Conservation (phyloP, 768 basidiomycete genomes). For the Auricularia sp. region DNA sequence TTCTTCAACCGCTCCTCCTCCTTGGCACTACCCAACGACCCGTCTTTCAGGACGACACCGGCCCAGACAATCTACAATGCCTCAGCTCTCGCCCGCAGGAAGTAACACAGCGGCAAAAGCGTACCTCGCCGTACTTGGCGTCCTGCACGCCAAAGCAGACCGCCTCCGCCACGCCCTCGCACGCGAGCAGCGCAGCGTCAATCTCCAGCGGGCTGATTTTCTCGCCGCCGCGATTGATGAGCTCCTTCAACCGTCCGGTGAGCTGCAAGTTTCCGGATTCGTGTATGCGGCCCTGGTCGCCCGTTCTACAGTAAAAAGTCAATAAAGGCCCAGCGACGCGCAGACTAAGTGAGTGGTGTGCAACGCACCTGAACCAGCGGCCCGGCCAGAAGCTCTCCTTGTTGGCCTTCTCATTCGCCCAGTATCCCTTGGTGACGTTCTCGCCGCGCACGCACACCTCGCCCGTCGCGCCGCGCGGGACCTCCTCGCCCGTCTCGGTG, state of each 20-base stretch:
- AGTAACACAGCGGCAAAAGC: background rate
- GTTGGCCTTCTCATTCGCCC: constrained; percentile 35
- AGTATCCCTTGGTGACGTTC: constrained; percentile 45
- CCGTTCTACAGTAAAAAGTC: constrained; percentile 12
- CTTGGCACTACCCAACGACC: background rate
- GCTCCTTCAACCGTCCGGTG: constrained; percentile 51
- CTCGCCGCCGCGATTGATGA: constrained; percentile 51
- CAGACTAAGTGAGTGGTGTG: background rate
- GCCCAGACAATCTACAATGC: constrained; percentile 13
- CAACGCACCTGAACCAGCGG: constrained; percentile 34
- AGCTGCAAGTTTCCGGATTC: constrained; percentile 38
- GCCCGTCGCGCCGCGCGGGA: constrained; percentile 34
- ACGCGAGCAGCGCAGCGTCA: constrained; percentile 39
- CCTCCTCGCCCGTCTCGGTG: constrained; percentile 19
- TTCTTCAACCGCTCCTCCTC: constrained; percentile 10
- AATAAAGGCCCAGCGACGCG: no score
- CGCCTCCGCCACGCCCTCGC: constrained; percentile 9
- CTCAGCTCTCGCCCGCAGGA: background rate
- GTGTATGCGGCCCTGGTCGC: constrained; percentile 19
- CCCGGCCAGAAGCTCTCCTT: constrained; percentile 38
- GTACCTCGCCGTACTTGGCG: constrained; percentile 16
- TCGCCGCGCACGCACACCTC: constrained; percentile 46
- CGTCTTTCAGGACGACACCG: constrained; percentile 13
- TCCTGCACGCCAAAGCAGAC: constrained; percentile 18
- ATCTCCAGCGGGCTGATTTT: constrained; percentile 53